Conservation (phyloP, 805 yeast species). For the Yarrowia sp. region DNA sequence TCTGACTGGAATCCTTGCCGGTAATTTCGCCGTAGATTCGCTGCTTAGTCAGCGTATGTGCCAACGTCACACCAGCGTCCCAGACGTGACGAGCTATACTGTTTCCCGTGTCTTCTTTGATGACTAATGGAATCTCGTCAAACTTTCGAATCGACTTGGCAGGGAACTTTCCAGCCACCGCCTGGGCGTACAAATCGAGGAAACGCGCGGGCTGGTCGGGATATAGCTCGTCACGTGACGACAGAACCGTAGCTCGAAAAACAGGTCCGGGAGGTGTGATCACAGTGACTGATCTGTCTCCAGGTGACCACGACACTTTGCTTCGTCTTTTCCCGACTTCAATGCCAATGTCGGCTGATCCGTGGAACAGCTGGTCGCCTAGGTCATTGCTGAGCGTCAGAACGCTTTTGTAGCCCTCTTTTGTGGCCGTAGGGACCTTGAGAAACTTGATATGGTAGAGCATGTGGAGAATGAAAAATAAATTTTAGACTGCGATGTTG, state of each 20-base stretch:
- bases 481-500: background rate
- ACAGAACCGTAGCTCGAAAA: slow-evolving; percentile 2
- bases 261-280: background rate
- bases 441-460: slow-evolving; percentile 52
- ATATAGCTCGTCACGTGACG: slow-evolving; percentile 1
- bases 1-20: slow-evolving; percentile 3
- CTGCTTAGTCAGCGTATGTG: slow-evolving; percentile 34
- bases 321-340: slow-evolving; percentile 2
- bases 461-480: slow-evolving; percentile 38
- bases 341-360: slow-evolving; percentile 44
- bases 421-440: slow-evolving; percentile 46
- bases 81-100: slow-evolving; percentile 55
- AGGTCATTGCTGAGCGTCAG: slow-evolving; percentile 52
- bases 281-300: slow-evolving; percentile 10
- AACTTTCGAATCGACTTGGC: slow-evolving; percentile 15
- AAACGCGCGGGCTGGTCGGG: slow-evolving; percentile 7
- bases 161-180: slow-evolving; percentile 4
- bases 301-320: slow-evolving; percentile 4
- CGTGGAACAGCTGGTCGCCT: slow-evolving; percentile 53
- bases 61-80: slow-evolving; percentile 52
- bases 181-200: slow-evolving; percentile 1
- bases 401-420: slow-evolving; percentile 40
- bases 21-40: background rate
- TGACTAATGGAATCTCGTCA: slow-evolving; percentile 27
- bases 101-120: slow-evolving; percentile 53